These are phyloP conservation scores for Backusella macrospora DNA, from an alignment of 192 early-diverging fungal species.

Conservation along the genomic window DNA sequence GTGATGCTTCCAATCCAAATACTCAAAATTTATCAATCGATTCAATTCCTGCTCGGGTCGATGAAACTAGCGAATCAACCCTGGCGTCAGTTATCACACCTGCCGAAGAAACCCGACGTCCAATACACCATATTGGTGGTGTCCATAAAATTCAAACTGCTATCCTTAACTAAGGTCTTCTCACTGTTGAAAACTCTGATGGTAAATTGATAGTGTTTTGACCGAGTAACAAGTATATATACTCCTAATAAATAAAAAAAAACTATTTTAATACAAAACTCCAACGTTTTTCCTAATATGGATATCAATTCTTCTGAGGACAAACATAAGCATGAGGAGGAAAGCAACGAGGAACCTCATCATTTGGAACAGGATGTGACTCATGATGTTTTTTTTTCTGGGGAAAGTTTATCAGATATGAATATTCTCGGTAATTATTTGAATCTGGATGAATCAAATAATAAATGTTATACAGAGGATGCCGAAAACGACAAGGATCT, in stretches of 20 bases:
- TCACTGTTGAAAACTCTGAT: neutral
- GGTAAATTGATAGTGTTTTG: neutral
- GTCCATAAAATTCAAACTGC: neutral
- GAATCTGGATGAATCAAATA: too few relatives aligned
- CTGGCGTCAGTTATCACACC: neutral
- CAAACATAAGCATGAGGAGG: too few relatives aligned
- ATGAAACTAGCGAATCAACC: neutral
- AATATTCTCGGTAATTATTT: too few relatives aligned
- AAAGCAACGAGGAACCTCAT: too few relatives aligned
- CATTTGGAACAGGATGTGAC: too few relatives aligned
- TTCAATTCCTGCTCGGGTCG: neutral
- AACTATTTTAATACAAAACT: too few relatives aligned
- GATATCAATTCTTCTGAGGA: too few relatives aligned
- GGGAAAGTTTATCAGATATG: too few relatives aligned
- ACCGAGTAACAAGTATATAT: too few relatives aligned
- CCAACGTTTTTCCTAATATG: too few relatives aligned
- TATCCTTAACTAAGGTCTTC: neutral
- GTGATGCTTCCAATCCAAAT: neutral
- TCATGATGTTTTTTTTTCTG: too few relatives aligned
- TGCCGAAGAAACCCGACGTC: neutral
- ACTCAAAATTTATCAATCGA: neutral
- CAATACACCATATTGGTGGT: neutral
- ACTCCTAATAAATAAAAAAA: too few relatives aligned
- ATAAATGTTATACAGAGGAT: neutral
- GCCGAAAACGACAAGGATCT: neutral